Evolutionary conservation across 805 yeast species (phyloP).

Genomic region (Candida stauntonica): DNA sequence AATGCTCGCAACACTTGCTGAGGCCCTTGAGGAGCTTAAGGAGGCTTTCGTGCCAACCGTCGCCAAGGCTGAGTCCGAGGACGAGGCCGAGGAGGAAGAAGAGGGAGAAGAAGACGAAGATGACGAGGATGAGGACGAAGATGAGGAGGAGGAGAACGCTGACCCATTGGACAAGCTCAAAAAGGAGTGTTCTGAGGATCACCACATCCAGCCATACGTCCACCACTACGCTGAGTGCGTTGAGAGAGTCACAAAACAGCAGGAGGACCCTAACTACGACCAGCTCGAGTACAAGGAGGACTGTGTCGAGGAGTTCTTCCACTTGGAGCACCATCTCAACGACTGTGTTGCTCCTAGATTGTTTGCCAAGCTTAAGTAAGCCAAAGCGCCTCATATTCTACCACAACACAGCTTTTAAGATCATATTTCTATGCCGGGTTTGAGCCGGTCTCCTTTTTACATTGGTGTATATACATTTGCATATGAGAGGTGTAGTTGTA

Average conservation of each 20-base stretch:
- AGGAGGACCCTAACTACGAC: conserved; percentile 80
- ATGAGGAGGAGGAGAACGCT: conserved; percentile 64
- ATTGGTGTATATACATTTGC: background rate
- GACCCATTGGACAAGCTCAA: conserved; percentile 64
- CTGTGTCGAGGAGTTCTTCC: conserved; percentile 98
- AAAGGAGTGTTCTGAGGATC: conserved; percentile 65
- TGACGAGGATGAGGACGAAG: conserved; percentile 58
- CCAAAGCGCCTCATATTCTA: background rate
- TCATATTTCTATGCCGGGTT: no score
- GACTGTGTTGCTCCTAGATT: conserved; percentile 89
- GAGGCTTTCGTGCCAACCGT: conserved; percentile 74
- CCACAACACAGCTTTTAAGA: background rate
- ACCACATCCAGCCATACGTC: conserved; percentile 63
- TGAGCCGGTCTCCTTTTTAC: background rate
- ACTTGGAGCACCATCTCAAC: conserved; percentile 88
- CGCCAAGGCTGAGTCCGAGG: conserved; percentile 58
- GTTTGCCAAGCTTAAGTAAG: conserved; percentile 77
- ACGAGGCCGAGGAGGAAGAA: conserved; percentile 25
- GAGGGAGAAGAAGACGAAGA: conserved; percentile 33
- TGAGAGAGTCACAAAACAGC: conserved; percentile 87
- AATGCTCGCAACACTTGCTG: conserved; percentile 36
- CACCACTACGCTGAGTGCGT: conserved; percentile 95
- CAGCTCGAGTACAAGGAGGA: conserved; percentile 86
- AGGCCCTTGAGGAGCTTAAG: conserved; percentile 57
- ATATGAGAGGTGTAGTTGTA: background rate